Conservation (phyloP, 495 filamentous ascomycete genomes). For the Penicillium steckii region DNA sequence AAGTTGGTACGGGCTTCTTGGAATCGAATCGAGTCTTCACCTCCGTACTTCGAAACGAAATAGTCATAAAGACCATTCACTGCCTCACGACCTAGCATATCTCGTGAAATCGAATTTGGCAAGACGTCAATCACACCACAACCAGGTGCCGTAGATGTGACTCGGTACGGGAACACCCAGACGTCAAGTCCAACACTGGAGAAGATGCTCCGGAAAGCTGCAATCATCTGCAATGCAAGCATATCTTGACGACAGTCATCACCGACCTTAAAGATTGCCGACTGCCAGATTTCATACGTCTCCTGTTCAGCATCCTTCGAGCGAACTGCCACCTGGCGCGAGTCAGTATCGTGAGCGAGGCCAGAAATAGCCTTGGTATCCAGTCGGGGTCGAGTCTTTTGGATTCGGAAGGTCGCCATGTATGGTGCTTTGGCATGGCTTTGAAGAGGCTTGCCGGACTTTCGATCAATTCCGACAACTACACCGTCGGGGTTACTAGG, state of each 20-base stretch:
- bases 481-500: constrained; percentile 96
- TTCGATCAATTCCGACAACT: constrained; percentile 95
- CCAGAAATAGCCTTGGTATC: constrained; percentile 19
- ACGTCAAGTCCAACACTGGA: constrained; percentile 91
- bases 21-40: constrained; percentile 89
- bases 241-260: constrained; percentile 99
- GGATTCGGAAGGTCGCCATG: constrained; percentile 97
- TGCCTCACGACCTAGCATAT: constrained; percentile 97
- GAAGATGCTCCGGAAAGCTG: constrained; percentile 95
- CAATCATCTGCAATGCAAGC: constrained; percentile 94
- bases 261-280: constrained; percentile 99
- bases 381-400: constrained; percentile 62
- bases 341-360: constrained; percentile 34
- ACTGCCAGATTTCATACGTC: constrained; percentile 93
- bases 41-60: constrained; percentile 94
- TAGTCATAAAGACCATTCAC: constrained; percentile 98
- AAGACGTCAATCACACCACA: constrained; percentile 98
- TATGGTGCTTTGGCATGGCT: constrained; percentile 97
- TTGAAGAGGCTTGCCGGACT: constrained; percentile 94
- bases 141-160: constrained; percentile 96
- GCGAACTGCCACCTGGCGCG: constrained; percentile 52
- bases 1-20: constrained; percentile 96
- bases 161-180: constrained; percentile 94
- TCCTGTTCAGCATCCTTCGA: constrained; percentile 35
- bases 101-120: constrained; percentile 94